Evolutionary conservation across 768 basidiomycete genomes (phyloP), one percentile per base, ranked within the genome.

Genomic region (Dendrothele bispora): DNA sequence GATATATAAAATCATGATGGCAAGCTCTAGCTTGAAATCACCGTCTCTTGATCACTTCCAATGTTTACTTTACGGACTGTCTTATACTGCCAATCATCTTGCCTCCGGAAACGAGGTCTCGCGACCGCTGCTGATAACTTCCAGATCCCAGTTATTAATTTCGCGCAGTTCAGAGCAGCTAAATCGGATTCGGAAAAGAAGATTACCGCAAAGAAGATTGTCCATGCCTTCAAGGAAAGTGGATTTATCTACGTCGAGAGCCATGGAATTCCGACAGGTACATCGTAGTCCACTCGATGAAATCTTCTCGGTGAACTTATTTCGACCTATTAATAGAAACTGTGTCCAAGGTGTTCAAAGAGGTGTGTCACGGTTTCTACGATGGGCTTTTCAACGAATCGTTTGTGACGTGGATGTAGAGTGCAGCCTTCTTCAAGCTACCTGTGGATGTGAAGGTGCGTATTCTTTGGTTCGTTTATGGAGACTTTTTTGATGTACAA

Each of bases 171-270:
- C 61, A 74, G 77, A 46, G 58, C 68, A 18, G 73, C 81, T 1
- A 58, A 66, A n/a, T 74, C 80, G 0, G 41, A 58, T 2, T 64
- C 69, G 12, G 83, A 88, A 57, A 87, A 81, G 67, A 75, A 78
- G 49, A 60, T 72, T 5, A 78, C 82, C 0, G 88, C 91, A 3
- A 69, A 77, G 37, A 77, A 83, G 53, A 77, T 94, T 28, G 88
- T 88, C 28, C 74, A 76, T 30, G 91, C 86, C 0, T 89, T 91
- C 71, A 91, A 84, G 57, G 77, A 85, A 46, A 83, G 83, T 47
- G 88, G 90, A 1, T 93, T 93, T 57, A 74, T 92, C 37, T 93
- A 93, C 63, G 69, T 94, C 29, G 72, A 72, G 20, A 79, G 81
- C 32, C 88, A 92, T 66, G 88, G 89, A 2, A 82, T 93, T 44